Evolutionary conservation across 2,329 filamentous ascomycete genomes (phyloP).

Genomic region (Trichoderma harzianum): DNA sequence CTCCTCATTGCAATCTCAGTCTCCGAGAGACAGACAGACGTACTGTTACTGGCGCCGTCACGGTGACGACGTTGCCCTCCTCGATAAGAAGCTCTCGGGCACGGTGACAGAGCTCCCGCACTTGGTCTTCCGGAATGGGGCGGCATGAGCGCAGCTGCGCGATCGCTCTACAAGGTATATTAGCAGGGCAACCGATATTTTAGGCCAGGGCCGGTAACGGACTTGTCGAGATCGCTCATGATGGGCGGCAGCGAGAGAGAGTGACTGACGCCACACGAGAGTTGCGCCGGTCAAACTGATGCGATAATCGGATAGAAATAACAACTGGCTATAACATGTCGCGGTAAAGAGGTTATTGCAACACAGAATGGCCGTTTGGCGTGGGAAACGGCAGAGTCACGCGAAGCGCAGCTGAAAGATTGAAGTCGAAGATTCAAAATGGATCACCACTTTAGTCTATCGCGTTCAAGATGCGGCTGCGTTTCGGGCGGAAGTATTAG

Average conservation of each 20-base stretch:
- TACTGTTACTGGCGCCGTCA: conserved; percentile 91
- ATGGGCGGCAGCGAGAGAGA: conserved; percentile 17
- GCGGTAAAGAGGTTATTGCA: not conserved
- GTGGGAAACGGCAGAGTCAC: conserved; percentile 1
- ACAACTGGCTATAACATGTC: conserved; percentile 28
- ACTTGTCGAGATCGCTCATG: conserved; percentile 97
- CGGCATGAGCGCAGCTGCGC: conserved; percentile 92
- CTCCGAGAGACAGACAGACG: conserved; percentile 24
- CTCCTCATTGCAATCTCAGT: not conserved
- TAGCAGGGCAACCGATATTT: conserved; percentile 18
- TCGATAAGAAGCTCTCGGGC: conserved; percentile 94
- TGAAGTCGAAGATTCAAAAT: not conserved
- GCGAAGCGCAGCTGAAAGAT: not conserved
- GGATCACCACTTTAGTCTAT: not conserved
- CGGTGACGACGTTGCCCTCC: conserved; percentile 94
- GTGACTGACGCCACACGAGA: conserved; percentile 20
- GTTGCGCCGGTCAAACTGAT: conserved; percentile 24
- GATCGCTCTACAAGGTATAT: conserved; percentile 65
- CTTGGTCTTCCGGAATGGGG: conserved; percentile 91
- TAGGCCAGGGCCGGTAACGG: conserved; percentile 29
- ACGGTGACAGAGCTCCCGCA: conserved; percentile 96
- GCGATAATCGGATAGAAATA: conserved; percentile 15
- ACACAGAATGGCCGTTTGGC: not conserved
- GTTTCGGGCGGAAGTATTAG: not conserved
- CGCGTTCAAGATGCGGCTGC: not conserved